Evolutionary conservation across 768 basidiomycete genomes (phyloP), one percentile per base, ranked within the genome.

Genomic region (Coprinopsis strossmayeri): DNA sequence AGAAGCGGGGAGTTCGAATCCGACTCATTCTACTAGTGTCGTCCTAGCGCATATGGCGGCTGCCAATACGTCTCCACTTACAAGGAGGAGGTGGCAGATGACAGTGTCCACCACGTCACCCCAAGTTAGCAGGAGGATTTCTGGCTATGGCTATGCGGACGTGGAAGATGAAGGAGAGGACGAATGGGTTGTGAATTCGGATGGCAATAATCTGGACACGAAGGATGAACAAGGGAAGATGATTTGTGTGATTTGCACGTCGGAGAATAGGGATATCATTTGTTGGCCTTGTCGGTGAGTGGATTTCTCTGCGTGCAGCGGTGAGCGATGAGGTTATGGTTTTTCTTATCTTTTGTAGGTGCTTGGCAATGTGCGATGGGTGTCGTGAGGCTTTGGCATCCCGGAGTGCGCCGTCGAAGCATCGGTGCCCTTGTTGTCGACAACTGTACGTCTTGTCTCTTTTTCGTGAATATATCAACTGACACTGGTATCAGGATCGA

Each of bases 271-370:
- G 42, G 78, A 84, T 58, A 75, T 90, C 49, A 85, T 90, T 44
- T 89, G 85, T 57, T 90, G 87, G 87, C 87, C 87, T n/a, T 89
- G 87, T 61, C 77, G 87, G 83, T 86, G 52, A 20, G 72, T 59
- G 17, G 20, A 7, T 46, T 32, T 12, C 15, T 37, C 49, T 32
- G 27, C 39, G 3, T 23, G 37, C 23, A 2, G 30, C 7, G 30
- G 24, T 15, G 10, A 15, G n/a, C 23, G 10, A 15, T 51, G 15
- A 34, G 7, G 24, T 26, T 50, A 3, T 46, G 15, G 15, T n/a
- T 25, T 28, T 1, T 41, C 12, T 49, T 17, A n/a, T n/a, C n/a
- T 7, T 32, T 7, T 32, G 30, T 47, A 76, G 74, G 37, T 76
- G 83, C 55, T 64, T 85, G 21, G 73, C 79, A 2, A 69, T 85